Evolutionary conservation across 2,329 filamentous ascomycete species (phyloP), one percentile per base, ranked within the genome.

Genomic region (Xylaria sp.): DNA sequence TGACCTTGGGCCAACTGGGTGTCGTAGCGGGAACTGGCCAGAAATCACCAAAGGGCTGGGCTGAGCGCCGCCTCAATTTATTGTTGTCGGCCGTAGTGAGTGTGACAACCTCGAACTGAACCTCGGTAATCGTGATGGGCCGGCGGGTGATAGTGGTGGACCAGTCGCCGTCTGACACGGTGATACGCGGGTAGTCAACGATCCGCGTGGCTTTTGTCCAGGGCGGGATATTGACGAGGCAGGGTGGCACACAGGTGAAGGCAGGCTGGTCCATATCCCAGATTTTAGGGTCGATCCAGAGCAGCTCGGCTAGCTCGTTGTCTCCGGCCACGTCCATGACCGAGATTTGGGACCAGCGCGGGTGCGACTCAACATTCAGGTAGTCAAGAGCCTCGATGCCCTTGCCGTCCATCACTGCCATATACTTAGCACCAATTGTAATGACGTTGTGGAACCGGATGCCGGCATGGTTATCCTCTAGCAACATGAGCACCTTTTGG

Each of bases 71-170:
- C n/a, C 23, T 42, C 19, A 3, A 6, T 17, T 19, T 46, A 4
- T 25, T 17, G 25, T 37, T 55, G 52, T 19, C 37, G 40, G n/a
- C 15, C 7, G 28, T 28, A n/a, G 25, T 9, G 1, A 46, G n/a
- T 21, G 50, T 54, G 2, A 40, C 37, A 7, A 28, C 38, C n/a
- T 55, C 38, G 15, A 55, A 55, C 15, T 33, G 25, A 38, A 25
- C 35, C 51, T 43, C 23, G 6, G 52, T 19, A n/a, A 55, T 55
- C 2, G 28, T 37, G 38, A 55, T 9, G 8, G 52, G 52, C 5
- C 25, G 38, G 5, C n/a, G 11, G 23, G 52, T 55, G 52, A 55
- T 46, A 17, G 52, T 55, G 40, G 25, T 55, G 15, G 52, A 35
- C 52, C 52, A 55, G 28, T 23, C 21, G n/a, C 52, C 40, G 23